A percentile compares a stretch with the other conserved stretches of the same genome.
Evolutionary conservation across 2,329 filamentous ascomycete genomes (phyloP).

Genomic region (Rhytidhysteron rufulum): DNA sequence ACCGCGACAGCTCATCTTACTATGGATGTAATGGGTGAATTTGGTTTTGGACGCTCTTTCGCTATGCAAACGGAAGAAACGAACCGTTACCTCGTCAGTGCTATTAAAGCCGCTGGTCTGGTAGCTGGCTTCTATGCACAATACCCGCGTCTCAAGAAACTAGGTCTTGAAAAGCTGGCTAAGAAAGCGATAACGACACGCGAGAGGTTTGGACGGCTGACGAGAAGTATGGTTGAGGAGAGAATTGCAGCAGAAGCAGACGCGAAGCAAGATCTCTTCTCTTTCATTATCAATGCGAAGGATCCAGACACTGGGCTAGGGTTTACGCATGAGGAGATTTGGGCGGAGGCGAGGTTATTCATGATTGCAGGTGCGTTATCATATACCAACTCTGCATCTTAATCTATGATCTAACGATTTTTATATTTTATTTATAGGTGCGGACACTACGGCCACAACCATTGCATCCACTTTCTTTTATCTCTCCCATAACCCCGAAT

Average conservation of each 20-base stretch:
- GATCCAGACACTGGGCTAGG: constrained; percentile 35
- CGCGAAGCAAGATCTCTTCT: constrained; percentile 36
- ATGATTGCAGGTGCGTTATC: constrained; percentile 46
- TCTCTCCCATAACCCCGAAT: constrained; percentile 30
- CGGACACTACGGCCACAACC: no score
- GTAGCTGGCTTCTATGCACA: no score
- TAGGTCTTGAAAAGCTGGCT: no score
- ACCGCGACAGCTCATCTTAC: constrained; percentile 1
- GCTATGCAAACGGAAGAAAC: background rate
- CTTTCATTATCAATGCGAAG: constrained; percentile 37
- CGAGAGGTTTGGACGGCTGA: background rate
- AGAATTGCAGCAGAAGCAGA: background rate
- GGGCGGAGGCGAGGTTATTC: constrained; percentile 41
- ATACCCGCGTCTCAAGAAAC: no score
- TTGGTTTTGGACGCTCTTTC: constrained; percentile 2
- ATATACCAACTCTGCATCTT: no score
- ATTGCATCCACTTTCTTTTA: constrained; percentile 35
- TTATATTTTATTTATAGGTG: no score
- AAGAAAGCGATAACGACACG: no score
- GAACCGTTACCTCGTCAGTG: no score
- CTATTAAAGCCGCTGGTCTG: no score
- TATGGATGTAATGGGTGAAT: constrained; percentile 4
- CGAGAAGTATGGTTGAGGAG: background rate
- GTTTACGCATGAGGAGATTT: constrained; percentile 36
- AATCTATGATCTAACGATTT: constrained; percentile 35